Conservation (phyloP, 2,329 filamentous ascomycete genomes). For the Elsinoe arachidis region DNA sequence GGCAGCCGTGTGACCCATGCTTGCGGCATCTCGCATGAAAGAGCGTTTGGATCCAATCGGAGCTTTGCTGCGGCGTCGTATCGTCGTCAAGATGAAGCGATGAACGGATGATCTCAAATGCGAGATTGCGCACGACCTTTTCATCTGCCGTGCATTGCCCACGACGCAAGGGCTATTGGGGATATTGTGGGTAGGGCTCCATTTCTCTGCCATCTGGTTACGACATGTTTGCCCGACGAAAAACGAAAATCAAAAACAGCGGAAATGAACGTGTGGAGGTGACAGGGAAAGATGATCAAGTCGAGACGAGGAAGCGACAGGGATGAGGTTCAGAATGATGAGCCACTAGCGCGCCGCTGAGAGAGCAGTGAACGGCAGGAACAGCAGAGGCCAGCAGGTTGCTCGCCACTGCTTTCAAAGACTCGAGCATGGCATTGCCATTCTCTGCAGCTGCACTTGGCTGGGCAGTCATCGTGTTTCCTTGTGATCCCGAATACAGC, state of each 20-base stretch:
- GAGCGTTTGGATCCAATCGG: neutral
- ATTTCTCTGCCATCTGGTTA: neutral
- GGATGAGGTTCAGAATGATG: neutral
- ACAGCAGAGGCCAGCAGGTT: neutral
- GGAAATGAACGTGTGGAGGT: neutral
- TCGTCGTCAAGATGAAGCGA: conserved; percentile 2
- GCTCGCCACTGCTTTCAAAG: neutral
- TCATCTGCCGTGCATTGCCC: neutral
- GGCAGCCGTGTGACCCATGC: conserved; percentile 6
- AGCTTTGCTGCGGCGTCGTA: neutral
- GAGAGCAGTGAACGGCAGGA: no score
- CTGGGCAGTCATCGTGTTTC: no score
- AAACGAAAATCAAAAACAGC: neutral
- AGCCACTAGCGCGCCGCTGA: neutral
- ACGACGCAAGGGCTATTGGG: neutral
- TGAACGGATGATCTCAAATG: conserved; percentile 8
- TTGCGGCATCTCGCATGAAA: neutral
- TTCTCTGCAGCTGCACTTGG: no score
- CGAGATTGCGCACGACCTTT: conserved; percentile 4
- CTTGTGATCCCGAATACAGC: no score
- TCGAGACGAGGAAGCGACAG: neutral
- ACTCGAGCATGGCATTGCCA: neutral
- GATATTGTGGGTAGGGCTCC: neutral
- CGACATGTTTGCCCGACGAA: neutral
- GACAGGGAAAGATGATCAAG: neutral